These are phyloP conservation scores for Neophaeococcomyces aloes DNA, from an alignment of 2,329 filamentous ascomycete species.

Conservation along the genomic window DNA sequence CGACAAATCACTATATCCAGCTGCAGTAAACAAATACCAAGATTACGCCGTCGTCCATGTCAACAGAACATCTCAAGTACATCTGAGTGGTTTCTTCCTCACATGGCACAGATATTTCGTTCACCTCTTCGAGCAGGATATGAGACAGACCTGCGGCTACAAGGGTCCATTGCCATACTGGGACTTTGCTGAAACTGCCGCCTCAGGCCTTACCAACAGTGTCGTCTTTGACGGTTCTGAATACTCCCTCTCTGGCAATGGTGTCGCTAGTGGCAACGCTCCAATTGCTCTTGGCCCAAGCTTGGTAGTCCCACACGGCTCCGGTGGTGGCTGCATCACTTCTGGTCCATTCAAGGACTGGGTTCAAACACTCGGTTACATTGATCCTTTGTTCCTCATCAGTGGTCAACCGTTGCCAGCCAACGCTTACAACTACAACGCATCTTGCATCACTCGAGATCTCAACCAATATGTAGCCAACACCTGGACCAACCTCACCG, in stretches of 20 bases:
- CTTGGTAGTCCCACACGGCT: slow-evolving; percentile 20
- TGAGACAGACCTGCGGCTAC: slow-evolving; percentile 38
- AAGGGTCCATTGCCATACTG: slow-evolving; percentile 35
- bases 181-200: slow-evolving; percentile 27
- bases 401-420: slow-evolving; percentile 13
- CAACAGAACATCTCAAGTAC: slow-evolving; percentile 28
- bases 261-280: slow-evolving; percentile 16
- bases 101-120: slow-evolving; percentile 38
- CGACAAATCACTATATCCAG: slow-evolving; percentile 23
- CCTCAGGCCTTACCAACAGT: slow-evolving; percentile 20
- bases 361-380: slow-evolving; percentile 16
- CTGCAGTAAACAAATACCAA: slow-evolving; percentile 28
- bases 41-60: slow-evolving; percentile 35
- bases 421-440: slow-evolving; percentile 19
- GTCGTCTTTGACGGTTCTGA: slow-evolving; percentile 30
- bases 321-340: slow-evolving; percentile 22
- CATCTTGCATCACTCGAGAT: slow-evolving; percentile 20
- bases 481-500: slow-evolving; percentile 17
- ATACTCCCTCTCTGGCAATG: slow-evolving; percentile 28
- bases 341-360: slow-evolving; percentile 23
- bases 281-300: slow-evolving; percentile 14
- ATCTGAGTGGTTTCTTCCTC: slow-evolving; percentile 30
- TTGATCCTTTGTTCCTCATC: slow-evolving; percentile 15
- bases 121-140: slow-evolving; percentile 33
- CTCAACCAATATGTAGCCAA: slow-evolving; percentile 20